phyloP scores from a whole-genome alignment of 192 early-diverging fungal genomes.

The Linnemannia exigua region DNA sequence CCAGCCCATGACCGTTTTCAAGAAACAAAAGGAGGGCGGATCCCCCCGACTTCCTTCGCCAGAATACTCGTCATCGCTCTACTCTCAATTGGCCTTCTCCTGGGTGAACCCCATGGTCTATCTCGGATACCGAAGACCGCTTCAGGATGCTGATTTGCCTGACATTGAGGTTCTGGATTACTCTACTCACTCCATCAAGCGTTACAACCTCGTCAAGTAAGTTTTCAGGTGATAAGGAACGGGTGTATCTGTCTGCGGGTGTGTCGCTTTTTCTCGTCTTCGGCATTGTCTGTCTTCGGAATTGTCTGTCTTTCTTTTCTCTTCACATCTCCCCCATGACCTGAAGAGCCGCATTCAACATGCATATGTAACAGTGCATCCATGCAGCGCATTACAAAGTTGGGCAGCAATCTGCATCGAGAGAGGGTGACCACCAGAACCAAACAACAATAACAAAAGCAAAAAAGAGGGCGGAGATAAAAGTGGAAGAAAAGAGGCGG shows the following conservation, averaged over 20 bases:
- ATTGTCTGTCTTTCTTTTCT: not conserved
- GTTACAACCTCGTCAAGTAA: slow-evolving; percentile 41
- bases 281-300: not conserved
- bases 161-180: slow-evolving; percentile 64
- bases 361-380: not conserved
- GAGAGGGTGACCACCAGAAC: not conserved
- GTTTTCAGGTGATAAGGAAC: not conserved
- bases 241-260: not conserved
- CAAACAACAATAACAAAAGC: not conserved
- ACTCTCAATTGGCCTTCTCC: slow-evolving; percentile 51
- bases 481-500: not conserved
- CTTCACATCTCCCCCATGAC: not conserved
- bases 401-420: not conserved
- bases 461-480: not conserved
- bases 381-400: not conserved
- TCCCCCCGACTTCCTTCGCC: slow-evolving; percentile 24
- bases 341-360: not conserved
- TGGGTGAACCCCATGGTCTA: slow-evolving; percentile 57
- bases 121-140: slow-evolving; percentile 66
- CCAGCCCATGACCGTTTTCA: not conserved
- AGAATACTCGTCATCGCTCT: slow-evolving; percentile 51
- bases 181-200: slow-evolving; percentile 28
- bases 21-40: slow-evolving; percentile 23
- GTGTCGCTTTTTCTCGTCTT: not conserved
- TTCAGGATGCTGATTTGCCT: slow-evolving; percentile 74